These are phyloP conservation scores for Phytophthora sp. DNA, from an alignment of 352 stramenopile genomes.

Conservation along the genomic window DNA sequence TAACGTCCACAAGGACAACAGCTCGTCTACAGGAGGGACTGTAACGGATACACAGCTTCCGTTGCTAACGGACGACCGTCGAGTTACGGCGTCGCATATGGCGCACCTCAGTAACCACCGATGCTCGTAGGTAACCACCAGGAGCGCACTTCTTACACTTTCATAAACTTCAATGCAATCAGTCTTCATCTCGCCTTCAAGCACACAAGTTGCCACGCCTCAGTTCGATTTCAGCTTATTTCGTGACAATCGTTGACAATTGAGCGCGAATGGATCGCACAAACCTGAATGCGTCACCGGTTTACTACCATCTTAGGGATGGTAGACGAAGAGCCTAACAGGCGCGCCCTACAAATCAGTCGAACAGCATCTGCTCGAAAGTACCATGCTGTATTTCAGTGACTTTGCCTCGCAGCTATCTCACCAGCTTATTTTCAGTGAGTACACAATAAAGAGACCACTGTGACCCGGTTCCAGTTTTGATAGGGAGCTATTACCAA, in stretches of 20 bases:
- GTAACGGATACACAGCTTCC: not conserved
- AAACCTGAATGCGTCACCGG: not conserved
- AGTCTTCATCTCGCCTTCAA: no score
- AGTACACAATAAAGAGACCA: not conserved
- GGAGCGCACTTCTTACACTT: no score
- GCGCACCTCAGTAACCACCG: no score
- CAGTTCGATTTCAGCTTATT: no score
- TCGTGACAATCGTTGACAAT: not conserved
- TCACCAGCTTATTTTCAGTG: not conserved
- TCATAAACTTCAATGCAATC: no score
- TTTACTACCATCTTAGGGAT: not conserved
- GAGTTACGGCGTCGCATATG: no score
- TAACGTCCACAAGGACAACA: not conserved
- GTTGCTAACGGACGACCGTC: not conserved
- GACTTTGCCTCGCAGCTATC: not conserved
- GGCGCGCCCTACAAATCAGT: not conserved
- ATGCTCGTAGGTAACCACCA: no score
- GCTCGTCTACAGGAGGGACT: not conserved
- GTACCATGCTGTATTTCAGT: not conserved
- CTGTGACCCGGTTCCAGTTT: not conserved
- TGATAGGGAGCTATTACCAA: not conserved
- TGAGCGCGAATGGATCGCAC: not conserved
- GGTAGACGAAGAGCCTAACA: not conserved
- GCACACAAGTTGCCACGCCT: no score
- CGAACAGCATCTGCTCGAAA: not conserved